Conservation (phyloP, 2,329 filamentous ascomycete species). For the Ophiocordyceps robertsii region DNA sequence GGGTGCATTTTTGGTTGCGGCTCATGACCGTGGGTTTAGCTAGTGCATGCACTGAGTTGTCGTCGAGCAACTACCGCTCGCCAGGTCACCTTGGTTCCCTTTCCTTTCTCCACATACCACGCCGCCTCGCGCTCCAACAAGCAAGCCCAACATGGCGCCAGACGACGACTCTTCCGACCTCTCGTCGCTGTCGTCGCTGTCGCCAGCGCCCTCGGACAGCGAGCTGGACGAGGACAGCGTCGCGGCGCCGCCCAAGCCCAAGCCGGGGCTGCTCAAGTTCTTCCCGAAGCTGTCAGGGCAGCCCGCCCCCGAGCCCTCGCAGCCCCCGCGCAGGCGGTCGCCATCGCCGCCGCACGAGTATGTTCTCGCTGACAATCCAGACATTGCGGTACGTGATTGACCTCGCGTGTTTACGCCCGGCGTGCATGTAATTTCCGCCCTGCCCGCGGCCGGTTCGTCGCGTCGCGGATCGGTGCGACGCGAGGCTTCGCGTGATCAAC, state of each 20-base stretch:
- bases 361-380: slow-evolving; percentile 76
- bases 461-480: slow-evolving; percentile 29
- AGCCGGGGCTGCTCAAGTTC: slow-evolving; percentile 53
- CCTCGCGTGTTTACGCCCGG: background rate
- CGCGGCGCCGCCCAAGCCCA: slow-evolving; percentile 27
- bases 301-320: slow-evolving; percentile 43
- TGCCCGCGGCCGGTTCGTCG: slow-evolving; percentile 11
- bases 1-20: slow-evolving; percentile 16
- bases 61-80: slow-evolving; percentile 17
- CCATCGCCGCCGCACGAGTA: slow-evolving; percentile 86
- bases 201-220: slow-evolving; percentile 28
- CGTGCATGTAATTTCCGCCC: slow-evolving; percentile 2
- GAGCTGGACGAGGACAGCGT: slow-evolving; percentile 34
- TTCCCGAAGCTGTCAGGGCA: slow-evolving; percentile 44
- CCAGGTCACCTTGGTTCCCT: slow-evolving; percentile 9
- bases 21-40: slow-evolving; percentile 11
- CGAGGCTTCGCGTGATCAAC: slow-evolving; percentile 36
- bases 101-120: slow-evolving; percentile 14
- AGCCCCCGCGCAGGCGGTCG: slow-evolving; percentile 62
- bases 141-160: slow-evolving; percentile 34
- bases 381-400: slow-evolving; percentile 67
- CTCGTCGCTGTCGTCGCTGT: slow-evolving; percentile 40
- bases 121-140: slow-evolving; percentile 5
- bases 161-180: slow-evolving; percentile 52
- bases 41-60: slow-evolving; percentile 19